These are phyloP conservation scores for Cryoendolithus antarcticus DNA, from an alignment of 2,329 filamentous ascomycete species.

Conservation along the genomic window DNA sequence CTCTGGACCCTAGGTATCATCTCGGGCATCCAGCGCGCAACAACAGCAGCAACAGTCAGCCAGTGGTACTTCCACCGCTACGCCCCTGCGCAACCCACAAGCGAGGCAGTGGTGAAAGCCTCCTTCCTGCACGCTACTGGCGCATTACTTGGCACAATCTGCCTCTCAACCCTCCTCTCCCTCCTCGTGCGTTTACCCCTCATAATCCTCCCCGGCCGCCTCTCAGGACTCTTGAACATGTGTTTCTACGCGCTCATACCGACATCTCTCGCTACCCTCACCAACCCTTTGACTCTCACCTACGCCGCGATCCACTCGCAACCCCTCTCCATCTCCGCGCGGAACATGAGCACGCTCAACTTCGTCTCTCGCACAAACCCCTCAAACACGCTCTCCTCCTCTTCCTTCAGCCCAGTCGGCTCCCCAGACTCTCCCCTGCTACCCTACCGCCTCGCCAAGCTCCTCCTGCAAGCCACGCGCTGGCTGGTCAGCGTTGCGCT, in stretches of 20 bases:
- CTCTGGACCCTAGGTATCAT: constrained; percentile 87
- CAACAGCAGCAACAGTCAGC: constrained; percentile 86
- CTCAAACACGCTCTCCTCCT: constrained; percentile 49
- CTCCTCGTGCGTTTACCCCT: constrained; percentile 74
- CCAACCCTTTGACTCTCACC: constrained; percentile 82
- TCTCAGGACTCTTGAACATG: constrained; percentile 57
- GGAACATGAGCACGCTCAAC: constrained; percentile 68
- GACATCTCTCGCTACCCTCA: constrained; percentile 71
- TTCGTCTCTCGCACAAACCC: constrained; percentile 63
- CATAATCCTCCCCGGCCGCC: constrained; percentile 64
- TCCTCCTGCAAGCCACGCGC: constrained; percentile 79
- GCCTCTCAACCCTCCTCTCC: constrained; percentile 70
- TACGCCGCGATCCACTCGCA: constrained; percentile 91
- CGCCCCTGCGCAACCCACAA: constrained; percentile 62
- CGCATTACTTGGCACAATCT: constrained; percentile 85
- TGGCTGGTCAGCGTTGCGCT: constrained; percentile 83
- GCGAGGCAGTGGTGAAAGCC: constrained; percentile 68
- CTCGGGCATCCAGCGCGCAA: constrained; percentile 77
- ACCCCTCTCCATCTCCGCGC: constrained; percentile 62
- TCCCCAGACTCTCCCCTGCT: constrained; percentile 44
- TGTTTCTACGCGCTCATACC: constrained; percentile 72
- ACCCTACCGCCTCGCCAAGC: constrained; percentile 80
- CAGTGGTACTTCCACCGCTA: constrained; percentile 99
- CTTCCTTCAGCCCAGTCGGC: constrained; percentile 14
- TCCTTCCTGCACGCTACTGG: constrained; percentile 71